Evolutionary conservation across 1,284 basidiomycete species (phyloP).

Genomic region (Leccinum pallidistipes): DNA sequence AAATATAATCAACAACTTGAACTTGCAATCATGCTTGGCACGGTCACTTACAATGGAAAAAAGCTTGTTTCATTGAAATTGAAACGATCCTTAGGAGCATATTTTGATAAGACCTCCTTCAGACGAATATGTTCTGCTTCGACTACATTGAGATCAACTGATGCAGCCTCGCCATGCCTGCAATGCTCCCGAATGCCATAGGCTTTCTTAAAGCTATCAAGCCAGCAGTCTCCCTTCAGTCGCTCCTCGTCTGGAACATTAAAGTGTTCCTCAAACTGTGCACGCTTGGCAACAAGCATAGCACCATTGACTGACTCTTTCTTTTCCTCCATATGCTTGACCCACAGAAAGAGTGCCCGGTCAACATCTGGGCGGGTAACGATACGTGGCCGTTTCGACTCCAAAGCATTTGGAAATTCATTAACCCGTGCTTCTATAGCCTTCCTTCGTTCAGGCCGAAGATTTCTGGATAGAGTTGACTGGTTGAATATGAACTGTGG

Average conservation of each 20-base stretch:
- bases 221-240: neutral
- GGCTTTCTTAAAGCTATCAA: neutral
- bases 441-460: too few relatives aligned
- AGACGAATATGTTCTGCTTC: neutral
- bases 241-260: neutral
- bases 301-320: neutral
- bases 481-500: too few relatives aligned
- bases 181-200: neutral
- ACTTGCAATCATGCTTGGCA: neutral
- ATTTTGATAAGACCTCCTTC: neutral
- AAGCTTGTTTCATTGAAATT: neutral
- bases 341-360: neutral
- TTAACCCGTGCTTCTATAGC: neutral
- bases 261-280: neutral
- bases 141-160: neutral
- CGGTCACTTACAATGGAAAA: neutral
- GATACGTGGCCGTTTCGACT: neutral
- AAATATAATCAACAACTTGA: neutral
- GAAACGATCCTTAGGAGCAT: neutral
- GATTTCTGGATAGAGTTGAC: too few relatives aligned
- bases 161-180: neutral
- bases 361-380: neutral
- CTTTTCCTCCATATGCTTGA: neutral
- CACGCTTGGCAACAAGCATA: neutral
- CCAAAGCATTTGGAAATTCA: neutral